These are phyloP conservation scores for Hippophae tibetana DNA, from an alignment of 306 rosid species.

Conservation along the genomic window DNA sequence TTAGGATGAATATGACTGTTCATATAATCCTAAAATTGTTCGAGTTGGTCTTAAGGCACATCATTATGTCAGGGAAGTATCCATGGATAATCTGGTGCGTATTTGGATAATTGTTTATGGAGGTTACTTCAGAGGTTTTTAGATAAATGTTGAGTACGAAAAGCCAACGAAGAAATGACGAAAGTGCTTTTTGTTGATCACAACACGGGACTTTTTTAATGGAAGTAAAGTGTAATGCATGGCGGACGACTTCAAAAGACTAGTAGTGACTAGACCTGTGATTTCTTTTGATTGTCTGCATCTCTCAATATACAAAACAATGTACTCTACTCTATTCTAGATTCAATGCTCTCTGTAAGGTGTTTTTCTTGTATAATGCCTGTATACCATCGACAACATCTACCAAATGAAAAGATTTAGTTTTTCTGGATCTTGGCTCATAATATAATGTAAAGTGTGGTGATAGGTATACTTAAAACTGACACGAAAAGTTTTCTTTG, in stretches of 20 bases:
- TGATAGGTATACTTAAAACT: conserved; percentile 13
- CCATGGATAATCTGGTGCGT: conserved; percentile 78
- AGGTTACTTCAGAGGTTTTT: background rate
- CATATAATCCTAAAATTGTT: conserved; percentile 76
- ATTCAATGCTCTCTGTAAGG: no score
- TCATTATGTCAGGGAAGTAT: conserved; percentile 75
- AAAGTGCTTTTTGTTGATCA: no score
- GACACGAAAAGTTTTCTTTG: conserved; percentile 24
- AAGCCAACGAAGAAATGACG: background rate
- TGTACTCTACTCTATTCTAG: no score
- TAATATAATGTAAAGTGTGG: no score
- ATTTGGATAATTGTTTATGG: conserved; percentile 5
- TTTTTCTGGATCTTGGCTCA: background rate
- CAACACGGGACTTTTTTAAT: no score
- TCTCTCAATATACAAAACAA: no score
- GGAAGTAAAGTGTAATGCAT: no score
- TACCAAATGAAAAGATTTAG: background rate
- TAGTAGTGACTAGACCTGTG: no score
- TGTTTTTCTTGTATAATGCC: no score
- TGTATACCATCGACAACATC: no score
- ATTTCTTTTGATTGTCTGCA: no score
- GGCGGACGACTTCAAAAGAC: no score
- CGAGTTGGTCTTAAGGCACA: conserved; percentile 84
- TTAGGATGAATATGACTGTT: conserved; percentile 70
- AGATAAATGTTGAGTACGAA: background rate